A percentile compares a stretch with the other conserved stretches of the same genome.
Evolutionary conservation across 2,329 filamentous ascomycete genomes (phyloP).

Genomic region (Hortaea sp.): DNA sequence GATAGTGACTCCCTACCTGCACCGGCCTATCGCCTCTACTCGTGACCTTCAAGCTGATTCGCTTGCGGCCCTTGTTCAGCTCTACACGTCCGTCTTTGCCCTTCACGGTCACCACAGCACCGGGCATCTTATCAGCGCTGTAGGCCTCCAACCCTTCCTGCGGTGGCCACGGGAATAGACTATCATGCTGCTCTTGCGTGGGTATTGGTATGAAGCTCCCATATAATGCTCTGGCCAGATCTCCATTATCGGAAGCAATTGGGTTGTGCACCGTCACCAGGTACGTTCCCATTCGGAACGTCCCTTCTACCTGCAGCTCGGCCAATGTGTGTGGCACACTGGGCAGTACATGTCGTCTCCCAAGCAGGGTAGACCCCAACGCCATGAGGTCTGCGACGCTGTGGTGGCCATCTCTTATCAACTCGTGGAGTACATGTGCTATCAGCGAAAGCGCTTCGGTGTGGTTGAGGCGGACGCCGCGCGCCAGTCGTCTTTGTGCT

Average conservation of each 20-base stretch:
- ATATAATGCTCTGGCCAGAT: constrained; percentile 78
- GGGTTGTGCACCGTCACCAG: constrained; percentile 91
- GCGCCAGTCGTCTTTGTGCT: constrained; percentile 76
- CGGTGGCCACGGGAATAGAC: constrained; percentile 43
- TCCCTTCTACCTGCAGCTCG: constrained; percentile 89
- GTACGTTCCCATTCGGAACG: constrained; percentile 82
- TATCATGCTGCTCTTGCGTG: constrained; percentile 29
- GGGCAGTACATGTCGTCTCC: constrained; percentile 81
- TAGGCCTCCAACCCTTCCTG: constrained; percentile 56
- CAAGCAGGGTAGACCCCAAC: constrained; percentile 83
- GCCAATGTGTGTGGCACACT: constrained; percentile 67
- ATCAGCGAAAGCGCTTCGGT: constrained; percentile 78
- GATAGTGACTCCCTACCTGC: constrained; percentile 88
- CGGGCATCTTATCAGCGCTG: constrained; percentile 57
- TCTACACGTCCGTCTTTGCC: constrained; percentile 50
- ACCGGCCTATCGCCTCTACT: constrained; percentile 84
- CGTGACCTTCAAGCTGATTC: constrained; percentile 66
- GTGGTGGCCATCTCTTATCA: constrained; percentile 93
- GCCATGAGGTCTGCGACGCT: constrained; percentile 88
- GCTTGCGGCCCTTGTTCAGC: constrained; percentile 64
- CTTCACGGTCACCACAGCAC: constrained; percentile 65
- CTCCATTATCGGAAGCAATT: constrained; percentile 70
- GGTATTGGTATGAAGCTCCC: constrained; percentile 84
- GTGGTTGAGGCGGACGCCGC: constrained; percentile 83
- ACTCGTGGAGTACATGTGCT: constrained; percentile 82